These are phyloP conservation scores for Asterochloris sp. DNA, from an alignment of 139 green algal genomes.

Conservation along the genomic window DNA sequence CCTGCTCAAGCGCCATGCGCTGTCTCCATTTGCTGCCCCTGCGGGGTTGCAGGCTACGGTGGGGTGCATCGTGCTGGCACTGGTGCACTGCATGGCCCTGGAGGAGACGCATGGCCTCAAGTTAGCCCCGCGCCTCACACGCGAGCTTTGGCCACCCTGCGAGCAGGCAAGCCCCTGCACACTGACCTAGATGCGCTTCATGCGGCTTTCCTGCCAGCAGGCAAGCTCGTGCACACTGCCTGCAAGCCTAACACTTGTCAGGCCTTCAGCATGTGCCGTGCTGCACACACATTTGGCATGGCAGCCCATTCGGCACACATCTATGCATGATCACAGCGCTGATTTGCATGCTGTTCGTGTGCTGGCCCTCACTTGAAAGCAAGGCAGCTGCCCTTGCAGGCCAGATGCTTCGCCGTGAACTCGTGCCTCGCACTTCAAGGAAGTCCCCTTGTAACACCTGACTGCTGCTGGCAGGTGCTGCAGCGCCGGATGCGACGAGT, in stretches of 20 bases:
- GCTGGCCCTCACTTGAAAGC: neutral
- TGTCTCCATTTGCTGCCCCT: constrained; percentile 22
- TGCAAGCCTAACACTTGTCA: neutral
- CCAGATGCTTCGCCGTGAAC: too few relatives aligned
- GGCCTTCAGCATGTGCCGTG: neutral
- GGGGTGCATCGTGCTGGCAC: constrained; percentile 17
- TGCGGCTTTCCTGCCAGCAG: neutral
- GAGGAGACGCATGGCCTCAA: constrained; percentile 21
- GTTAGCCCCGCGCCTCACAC: constrained; percentile 16
- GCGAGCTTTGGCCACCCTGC: constrained; percentile 28
- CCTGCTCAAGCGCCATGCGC: constrained; percentile 23
- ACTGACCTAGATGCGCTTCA: neutral
- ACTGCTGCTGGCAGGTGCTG: constrained; percentile 13
- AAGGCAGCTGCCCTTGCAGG: neutral
- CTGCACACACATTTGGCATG: neutral
- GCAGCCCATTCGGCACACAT: neutral
- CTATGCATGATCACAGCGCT: neutral
- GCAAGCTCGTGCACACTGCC: neutral
- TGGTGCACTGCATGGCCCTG: constrained; percentile 22
- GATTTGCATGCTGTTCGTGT: neutral
- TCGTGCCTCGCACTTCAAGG: too few relatives aligned
- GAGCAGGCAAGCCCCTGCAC: constrained; percentile 11
- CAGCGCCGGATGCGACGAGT: constrained; percentile 19
- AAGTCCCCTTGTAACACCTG: too few relatives aligned
- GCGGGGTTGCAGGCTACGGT: constrained; percentile 26